Conservation (phyloP, 768 basidiomycete species). For the Suillus ampliporus region DNA sequence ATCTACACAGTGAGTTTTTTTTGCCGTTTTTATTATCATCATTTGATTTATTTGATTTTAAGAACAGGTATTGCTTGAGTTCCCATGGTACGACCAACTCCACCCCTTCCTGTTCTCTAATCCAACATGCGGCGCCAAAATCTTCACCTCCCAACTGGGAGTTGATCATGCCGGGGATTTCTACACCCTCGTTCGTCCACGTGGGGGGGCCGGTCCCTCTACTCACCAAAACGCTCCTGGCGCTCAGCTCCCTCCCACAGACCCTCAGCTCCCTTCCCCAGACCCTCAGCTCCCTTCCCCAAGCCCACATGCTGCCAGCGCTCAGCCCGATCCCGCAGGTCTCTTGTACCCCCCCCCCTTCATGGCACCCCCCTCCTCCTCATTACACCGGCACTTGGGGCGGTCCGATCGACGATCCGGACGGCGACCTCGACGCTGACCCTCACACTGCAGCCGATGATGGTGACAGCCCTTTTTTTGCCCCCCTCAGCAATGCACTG, state of each 20-base stretch:
- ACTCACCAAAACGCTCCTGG: too few relatives aligned
- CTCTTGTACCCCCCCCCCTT: not conserved
- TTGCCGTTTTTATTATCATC: not conserved
- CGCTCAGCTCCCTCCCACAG: too few relatives aligned
- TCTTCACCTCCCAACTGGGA: too few relatives aligned
- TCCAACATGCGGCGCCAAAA: too few relatives aligned
- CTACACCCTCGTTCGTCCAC: too few relatives aligned
- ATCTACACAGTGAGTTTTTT: not conserved
- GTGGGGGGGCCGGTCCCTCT: too few relatives aligned
- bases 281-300: too few relatives aligned
- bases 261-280: too few relatives aligned
- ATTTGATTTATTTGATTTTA: not conserved
- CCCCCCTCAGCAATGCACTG: not conserved
- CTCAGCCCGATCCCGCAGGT: too few relatives aligned
- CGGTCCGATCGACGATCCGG: not conserved
- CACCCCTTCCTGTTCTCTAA: too few relatives aligned
- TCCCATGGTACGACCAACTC: not conserved
- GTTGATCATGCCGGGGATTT: too few relatives aligned
- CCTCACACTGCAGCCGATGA: not conserved
- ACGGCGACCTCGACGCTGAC: not conserved
- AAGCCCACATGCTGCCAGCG: not conserved
- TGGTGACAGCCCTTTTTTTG: not conserved
- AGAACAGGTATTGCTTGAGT: too few relatives aligned
- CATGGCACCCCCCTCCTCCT: not conserved
- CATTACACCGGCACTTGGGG: not conserved